A percentile compares a stretch with the other conserved stretches of the same genome.
Conservation (phyloP, 139 green algal species). For the Pleodorina starrii region DNA sequence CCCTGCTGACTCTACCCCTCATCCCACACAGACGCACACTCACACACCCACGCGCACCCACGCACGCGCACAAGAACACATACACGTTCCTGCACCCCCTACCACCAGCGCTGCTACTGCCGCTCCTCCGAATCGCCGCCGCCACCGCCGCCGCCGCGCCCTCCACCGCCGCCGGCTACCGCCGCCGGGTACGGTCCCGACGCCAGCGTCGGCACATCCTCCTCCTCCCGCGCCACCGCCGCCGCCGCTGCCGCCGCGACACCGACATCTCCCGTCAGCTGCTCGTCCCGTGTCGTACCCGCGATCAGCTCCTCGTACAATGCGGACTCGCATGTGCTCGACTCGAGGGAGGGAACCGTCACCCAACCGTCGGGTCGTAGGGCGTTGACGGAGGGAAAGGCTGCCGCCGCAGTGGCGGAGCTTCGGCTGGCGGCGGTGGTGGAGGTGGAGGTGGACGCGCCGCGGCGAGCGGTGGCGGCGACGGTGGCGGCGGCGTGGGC, state of each 20-base stretch:
- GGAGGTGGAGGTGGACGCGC: conserved; percentile 1
- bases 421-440: not conserved
- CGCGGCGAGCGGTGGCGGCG: not conserved
- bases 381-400: not conserved
- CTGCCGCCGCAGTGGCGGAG: not conserved
- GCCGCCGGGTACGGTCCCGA: not conserved
- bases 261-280: not conserved
- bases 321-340: not conserved
- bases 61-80: no score
- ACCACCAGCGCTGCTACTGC: not conserved
- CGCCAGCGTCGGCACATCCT: conserved; percentile 11
- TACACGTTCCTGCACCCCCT: no score
- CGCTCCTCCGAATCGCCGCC: not conserved
- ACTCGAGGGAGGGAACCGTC: not conserved
- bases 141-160: not conserved
- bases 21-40: no score
- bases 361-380: conserved; percentile 27
- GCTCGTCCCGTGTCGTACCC: not conserved
- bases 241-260: not conserved
- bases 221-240: not conserved
- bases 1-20: no score
- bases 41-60: no score
- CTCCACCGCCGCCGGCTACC: not conserved
- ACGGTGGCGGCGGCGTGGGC: not conserved
- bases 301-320: not conserved